Percentiles rank a stretch among this genome's conserved stretches.
Conservation (phyloP, 257 asterid species). For the Solanum bulbocastanum region DNA sequence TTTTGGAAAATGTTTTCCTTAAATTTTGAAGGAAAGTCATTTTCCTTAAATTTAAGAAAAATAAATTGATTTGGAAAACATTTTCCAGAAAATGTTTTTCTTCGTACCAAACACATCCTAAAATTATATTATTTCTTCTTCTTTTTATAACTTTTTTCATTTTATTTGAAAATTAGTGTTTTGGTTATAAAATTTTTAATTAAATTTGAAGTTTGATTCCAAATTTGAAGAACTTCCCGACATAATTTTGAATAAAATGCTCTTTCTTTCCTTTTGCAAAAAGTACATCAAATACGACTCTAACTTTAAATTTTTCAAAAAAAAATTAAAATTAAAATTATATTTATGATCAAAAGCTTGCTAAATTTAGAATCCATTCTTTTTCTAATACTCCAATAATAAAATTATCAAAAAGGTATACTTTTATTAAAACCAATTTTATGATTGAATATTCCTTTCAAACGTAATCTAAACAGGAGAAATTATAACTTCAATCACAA, state of each 20-base stretch:
- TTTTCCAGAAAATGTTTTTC: too few relatives aligned
- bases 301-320: not conserved
- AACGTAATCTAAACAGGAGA: not conserved
- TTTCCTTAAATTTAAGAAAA: too few relatives aligned
- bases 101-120: too few relatives aligned
- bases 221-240: not conserved
- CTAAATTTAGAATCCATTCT: too few relatives aligned
- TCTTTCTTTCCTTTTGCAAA: not conserved
- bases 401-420: not conserved
- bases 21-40: too few relatives aligned
- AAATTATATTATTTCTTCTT: too few relatives aligned
- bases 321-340: too few relatives aligned
- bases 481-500: not conserved
- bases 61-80: too few relatives aligned
- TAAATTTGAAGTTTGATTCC: not conserved
- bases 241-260: not conserved
- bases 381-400: not conserved
- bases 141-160: too few relatives aligned
- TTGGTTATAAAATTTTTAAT: not conserved
- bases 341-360: not conserved
- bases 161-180: too few relatives aligned
- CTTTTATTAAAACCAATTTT: too few relatives aligned
- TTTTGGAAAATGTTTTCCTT: too few relatives aligned
- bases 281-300: not conserved
- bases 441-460: not conserved